Conservation (phyloP, 805 yeast genomes). For the Starmerella tilneyi region DNA sequence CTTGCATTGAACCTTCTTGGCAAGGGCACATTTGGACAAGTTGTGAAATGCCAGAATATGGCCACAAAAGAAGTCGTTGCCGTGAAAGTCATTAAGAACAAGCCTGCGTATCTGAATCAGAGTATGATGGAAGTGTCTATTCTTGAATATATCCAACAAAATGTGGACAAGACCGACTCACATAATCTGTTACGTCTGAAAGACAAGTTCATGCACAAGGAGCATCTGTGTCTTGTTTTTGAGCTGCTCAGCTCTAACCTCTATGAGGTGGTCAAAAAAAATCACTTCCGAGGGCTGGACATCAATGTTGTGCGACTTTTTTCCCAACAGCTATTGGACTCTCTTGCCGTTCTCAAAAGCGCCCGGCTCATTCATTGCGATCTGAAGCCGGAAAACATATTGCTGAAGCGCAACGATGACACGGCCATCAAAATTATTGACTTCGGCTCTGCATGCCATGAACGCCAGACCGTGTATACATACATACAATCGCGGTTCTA, state of each 20-base stretch:
- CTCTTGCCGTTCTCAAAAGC: constrained; percentile 68
- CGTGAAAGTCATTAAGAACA: constrained; percentile 85
- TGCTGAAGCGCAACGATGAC: constrained; percentile 65
- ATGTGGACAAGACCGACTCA: constrained; percentile 56
- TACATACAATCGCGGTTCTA: constrained; percentile 89
- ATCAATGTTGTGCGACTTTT: constrained; percentile 69
- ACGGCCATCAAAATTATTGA: constrained; percentile 89
- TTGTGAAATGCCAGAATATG: constrained; percentile 79
- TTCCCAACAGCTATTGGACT: constrained; percentile 69
- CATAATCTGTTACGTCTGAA: constrained; percentile 67
- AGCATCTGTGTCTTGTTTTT: constrained; percentile 86
- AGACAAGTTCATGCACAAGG: constrained; percentile 85
- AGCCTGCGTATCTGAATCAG: constrained; percentile 84
- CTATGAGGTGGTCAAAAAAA: constrained; percentile 83
- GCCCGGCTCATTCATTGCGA: constrained; percentile 90
- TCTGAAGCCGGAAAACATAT: constrained; percentile 88
- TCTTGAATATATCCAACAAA: constrained; percentile 66
- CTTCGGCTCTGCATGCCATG: constrained; percentile 92
- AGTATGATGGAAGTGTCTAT: constrained; percentile 82
- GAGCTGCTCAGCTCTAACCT: constrained; percentile 80
- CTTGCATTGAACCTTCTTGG: constrained; percentile 85
- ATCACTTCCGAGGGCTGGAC: constrained; percentile 82
- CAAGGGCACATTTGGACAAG: constrained; percentile 97
- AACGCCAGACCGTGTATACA: constrained; percentile 76
- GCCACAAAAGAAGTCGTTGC: constrained; percentile 81